Base-by-base conservation (phyloP, 2,329 filamentous ascomycete genomes). In the Colletotrichum sp. region DNA sequence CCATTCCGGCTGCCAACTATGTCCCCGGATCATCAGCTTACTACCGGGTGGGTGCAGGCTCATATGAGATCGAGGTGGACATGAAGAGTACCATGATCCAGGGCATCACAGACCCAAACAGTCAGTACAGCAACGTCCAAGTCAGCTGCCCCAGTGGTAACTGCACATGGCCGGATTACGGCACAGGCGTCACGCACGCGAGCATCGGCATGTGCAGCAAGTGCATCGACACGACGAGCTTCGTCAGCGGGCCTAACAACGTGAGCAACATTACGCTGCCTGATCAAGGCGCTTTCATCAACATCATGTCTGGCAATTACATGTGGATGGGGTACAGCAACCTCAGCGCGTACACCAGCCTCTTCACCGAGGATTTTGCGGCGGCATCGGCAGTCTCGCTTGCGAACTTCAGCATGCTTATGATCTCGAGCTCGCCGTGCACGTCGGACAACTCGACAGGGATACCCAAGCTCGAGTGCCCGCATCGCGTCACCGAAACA, bases 81-180 rank as follows among this genome's bases (percentile, higher is more conserved):
- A 82, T 83, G 80, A 83, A 83, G 70, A 79, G 79, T 30, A 73
- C 81, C 18, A 82, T 83, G 80, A 76, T 83, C 67, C 79, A 81
- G 44, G 82, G 79, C 8, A 72, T 83, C 18, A 79, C 78, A 4
- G 79, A 81, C 30, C 81, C 81, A 3, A 71, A 65, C 2, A 76
- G 80, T 24, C 76, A 80, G 57, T 80, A 81, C 68, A 78, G 57
- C 68, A 32, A 68, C 24, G 73, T 76, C 55, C 32, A 49, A 2
- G 69, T 72, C n/a, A 8, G 6, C n/a, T 72, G 73, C 44, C 8
- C 39, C 24, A 72, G 63, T 44, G 73, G 73, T 2, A 76, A 76
- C 39, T 76, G 73, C 32, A 72, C 69, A 9, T 76, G 69, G 69
- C 63, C 73, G 5, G 73, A 76, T 21, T 68, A 30, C 18, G 73